phyloP scores from a whole-genome alignment of 495 filamentous ascomycete species.

The Sordaria brevicollis region DNA sequence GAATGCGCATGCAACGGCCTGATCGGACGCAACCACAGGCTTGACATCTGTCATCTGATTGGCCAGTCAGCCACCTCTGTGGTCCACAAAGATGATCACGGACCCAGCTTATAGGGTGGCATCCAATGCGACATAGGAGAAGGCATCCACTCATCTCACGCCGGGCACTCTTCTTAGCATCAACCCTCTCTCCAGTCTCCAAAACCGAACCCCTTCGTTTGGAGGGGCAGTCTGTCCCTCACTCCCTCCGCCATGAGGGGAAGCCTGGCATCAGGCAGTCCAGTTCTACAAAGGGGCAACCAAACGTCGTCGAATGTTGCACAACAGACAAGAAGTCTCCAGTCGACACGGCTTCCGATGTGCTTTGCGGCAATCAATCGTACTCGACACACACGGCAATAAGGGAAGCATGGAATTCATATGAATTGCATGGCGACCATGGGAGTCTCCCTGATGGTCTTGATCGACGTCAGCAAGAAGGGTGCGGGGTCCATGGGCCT shows the following conservation, averaged over 20 bases:
- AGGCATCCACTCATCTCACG: background rate
- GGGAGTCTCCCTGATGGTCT: background rate
- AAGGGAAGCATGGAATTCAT: background rate
- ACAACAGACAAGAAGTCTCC: background rate
- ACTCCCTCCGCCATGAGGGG: background rate
- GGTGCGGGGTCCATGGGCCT: background rate
- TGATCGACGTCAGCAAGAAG: background rate
- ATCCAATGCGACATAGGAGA: constrained; percentile 1
- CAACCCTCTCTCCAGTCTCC: no score
- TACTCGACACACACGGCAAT: background rate
- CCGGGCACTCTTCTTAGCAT: background rate
- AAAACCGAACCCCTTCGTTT: background rate
- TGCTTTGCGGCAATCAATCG: background rate
- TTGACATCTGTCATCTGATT: constrained; percentile 1
- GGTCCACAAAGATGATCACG: constrained; percentile 12
- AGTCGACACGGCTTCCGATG: background rate
- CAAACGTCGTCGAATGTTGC: background rate
- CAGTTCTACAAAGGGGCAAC: background rate
- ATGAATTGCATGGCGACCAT: background rate
- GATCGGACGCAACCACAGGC: background rate
- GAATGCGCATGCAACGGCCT: background rate
- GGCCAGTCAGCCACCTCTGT: background rate
- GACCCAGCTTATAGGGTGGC: constrained; percentile 6
- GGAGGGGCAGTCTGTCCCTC: background rate
- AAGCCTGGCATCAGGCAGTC: no score